Evolutionary conservation across 2,329 filamentous ascomycete genomes (phyloP).

Genomic region (Elsinoe perseae): DNA sequence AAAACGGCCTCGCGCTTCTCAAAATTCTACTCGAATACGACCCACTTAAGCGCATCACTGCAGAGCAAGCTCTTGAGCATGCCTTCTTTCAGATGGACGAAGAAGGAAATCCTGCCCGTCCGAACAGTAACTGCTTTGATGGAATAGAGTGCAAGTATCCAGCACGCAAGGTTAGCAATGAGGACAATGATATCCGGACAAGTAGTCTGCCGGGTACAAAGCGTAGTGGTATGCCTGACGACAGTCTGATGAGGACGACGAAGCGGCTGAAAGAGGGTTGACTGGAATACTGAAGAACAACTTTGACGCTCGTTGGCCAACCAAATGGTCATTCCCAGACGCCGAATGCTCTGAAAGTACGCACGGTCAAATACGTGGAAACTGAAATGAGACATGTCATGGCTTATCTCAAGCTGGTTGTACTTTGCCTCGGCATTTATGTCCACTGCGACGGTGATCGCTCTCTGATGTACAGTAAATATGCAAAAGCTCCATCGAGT

Average conservation of each 20-base stretch:
- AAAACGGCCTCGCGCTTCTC: constrained; percentile 62
- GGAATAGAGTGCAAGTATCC: constrained; percentile 84
- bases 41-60: constrained; percentile 78
- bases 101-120: constrained; percentile 14
- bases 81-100: constrained; percentile 61
- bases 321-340: no score
- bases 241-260: constrained; percentile 54
- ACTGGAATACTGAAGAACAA: constrained; percentile 2
- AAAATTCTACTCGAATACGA: constrained; percentile 85
- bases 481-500: no score
- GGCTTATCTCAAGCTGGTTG: no score
- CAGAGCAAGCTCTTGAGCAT: constrained; percentile 80
- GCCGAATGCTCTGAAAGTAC: no score
- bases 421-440: no score
- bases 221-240: constrained; percentile 75
- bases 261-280: constrained; percentile 47
- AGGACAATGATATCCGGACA: constrained; percentile 93
- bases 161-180: constrained; percentile 78
- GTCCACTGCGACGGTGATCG: no score
- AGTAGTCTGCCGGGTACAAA: constrained; percentile 86
- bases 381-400: no score
- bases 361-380: no score
- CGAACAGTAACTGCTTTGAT: constrained; percentile 80
- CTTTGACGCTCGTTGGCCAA: no score
- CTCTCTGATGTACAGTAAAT: no score